A percentile compares a stretch with the other conserved stretches of the same genome.
Evolutionary conservation across 192 early-diverging fungal species (phyloP).

Genomic region (Powellomyces hirtus): DNA sequence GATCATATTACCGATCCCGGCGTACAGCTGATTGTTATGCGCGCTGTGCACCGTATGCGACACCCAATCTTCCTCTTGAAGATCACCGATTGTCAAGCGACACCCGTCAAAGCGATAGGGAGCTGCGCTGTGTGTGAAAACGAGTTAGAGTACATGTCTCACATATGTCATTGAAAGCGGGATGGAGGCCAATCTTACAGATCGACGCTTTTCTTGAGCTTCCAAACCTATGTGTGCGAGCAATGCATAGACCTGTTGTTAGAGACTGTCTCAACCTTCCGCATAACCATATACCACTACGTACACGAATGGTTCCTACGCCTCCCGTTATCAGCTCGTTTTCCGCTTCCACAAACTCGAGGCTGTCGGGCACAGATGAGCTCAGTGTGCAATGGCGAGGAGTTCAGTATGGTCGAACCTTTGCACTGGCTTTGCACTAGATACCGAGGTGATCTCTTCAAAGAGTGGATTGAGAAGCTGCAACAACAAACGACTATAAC

Average conservation of each 20-base stretch:
- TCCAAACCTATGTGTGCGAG: constrained; percentile 38
- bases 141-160: background rate
- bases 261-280: no score
- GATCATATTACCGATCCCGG: constrained; percentile 41
- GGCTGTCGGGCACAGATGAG: constrained; percentile 18
- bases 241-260: no score
- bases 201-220: constrained; percentile 19
- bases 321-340: constrained; percentile 47
- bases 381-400: background rate
- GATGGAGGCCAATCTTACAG: background rate
- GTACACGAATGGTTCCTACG: constrained; percentile 41
- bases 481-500: no score
- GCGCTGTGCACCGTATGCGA: constrained; percentile 26
- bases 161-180: background rate
- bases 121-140: background rate
- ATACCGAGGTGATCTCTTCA: constrained; percentile 33
- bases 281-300: no score
- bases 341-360: constrained; percentile 38
- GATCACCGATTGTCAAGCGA: constrained; percentile 42
- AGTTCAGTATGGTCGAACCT: constrained; percentile 25
- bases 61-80: constrained; percentile 49
- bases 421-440: constrained; percentile 47
- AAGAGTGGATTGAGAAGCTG: constrained; percentile 42
- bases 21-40: constrained; percentile 34
- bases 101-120: constrained; percentile 32